Base-by-base conservation (phyloP, 148 eudicot species). In the Rheum nobile region DNA sequence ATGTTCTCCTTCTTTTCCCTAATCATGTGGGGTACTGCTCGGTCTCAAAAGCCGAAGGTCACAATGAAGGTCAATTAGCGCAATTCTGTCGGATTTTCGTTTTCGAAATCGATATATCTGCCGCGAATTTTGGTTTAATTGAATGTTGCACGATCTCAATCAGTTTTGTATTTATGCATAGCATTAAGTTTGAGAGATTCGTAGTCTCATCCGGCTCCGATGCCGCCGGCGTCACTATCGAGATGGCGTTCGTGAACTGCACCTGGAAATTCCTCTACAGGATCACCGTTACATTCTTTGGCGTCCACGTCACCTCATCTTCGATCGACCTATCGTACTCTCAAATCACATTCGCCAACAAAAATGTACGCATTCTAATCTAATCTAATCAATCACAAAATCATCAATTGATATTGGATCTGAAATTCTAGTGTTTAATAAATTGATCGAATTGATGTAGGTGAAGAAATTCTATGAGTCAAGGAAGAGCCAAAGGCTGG, bases 241-340 rank as follows among this genome's bases (percentile, higher is more conserved):
- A 90, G 54, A 89, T 92, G 97, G 88, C 86, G 38, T 79, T 96
- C 22, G 79, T 83, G 61, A 92, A 92, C 48, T 76, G 89, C 1
- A 92, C 97, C 0, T 81, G 90, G 69, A 88, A 83, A 71, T 79
- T 92, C 67, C 46, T 78, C n/a, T 92, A 79, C 32, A 85, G 88
- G 0, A 92, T 90, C 75, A 92, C 95, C 0, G 97, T 87, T 8
- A 80, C 95, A 6, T 92, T 92, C 71, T 92, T 92, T 46, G 96
- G 96, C 0, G 87, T 92, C 26, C 97, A 92, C 72, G 97, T 92
- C n/a, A 74, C 95, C 8, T 80, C 96, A 0, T 80, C 95, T 8
- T 92, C 92, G 0, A 50, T 92, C 3, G 88, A 84, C 78, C 82
- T 92, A 6, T 77, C 91, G 0, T 89, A 79, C 55, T 82, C 89